Base-by-base conservation (phyloP, 805 yeast species). In the Candida awuae region DNA sequence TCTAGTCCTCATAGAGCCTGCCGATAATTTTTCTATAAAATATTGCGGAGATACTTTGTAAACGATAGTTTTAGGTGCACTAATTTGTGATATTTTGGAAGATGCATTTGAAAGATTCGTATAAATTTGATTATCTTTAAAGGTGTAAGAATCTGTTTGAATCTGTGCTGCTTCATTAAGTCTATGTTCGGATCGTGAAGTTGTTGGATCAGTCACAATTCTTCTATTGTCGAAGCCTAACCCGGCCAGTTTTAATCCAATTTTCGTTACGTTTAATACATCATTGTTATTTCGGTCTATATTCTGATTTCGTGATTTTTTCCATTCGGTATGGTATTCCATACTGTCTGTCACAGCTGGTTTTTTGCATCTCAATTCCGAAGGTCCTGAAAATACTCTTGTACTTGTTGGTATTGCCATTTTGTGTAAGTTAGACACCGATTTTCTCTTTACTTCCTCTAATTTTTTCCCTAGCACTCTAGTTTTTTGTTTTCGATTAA, bases 11-110 rank as follows among this genome's bases (percentile, higher is more conserved):
- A 73, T 63, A 33, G 60, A 42, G 23, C 65, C 52, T 37, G 64
- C 53, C 35, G 71, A 55, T 27, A 58, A 25, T 20, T 40, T 54
- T 21, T 64, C 56, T 8, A 74, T 61, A 51, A 64, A 74, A 50
- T 63, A 67, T 37, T 66, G 70, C 0, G 77, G 76, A 8, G 68
- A 35, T 3, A 34, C 34, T 31, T 23, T 39, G 35, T 30, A 34
- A 38, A 29, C 29, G 18, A 17, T 18, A n/a, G 15, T 26, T 30
- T 14, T 27, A 15, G 13, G 12, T 22, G n/a, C 12, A n/a, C 31
- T 15, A 4, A 27, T 28, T 13, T n/a, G 27, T 12, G 26, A 13
- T 3, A 14, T 19, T 12, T 12, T 16, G 4, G 47, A 35, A 5
- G 42, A 26, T 19, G 40, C 20, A 21, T 41, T 15, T 6, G 37